Base-by-base conservation (phyloP, 2,329 filamentous ascomycete genomes). In the Clathrospora elynae region DNA sequence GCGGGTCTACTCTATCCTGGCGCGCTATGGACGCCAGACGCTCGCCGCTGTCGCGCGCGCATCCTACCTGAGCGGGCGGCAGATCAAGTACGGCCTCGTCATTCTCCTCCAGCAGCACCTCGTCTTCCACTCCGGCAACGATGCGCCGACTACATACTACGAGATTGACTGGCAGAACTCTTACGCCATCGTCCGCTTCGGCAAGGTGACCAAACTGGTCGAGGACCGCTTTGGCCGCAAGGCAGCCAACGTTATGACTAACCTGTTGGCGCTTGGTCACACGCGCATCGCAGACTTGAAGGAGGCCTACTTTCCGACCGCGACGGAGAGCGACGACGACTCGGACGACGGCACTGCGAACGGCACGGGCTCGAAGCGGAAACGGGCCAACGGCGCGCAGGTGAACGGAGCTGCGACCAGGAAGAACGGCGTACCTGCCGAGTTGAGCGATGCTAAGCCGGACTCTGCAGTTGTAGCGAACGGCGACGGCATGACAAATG, bases 51-150 rank as follows among this genome's bases (percentile, higher is more conserved):
- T 99, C 20, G 79, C 79, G 28, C 83, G 85, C 36, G 79, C 87
- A 64, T 90, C 88, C 13, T 82, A 84, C 35, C 80, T 96, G 35
- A 82, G 81, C 40, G 78, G 81, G n/a, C 82, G 83, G 38, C 86
- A 95, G 64, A 75, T 96, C 53, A 87, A 86, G 60, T 84, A 91
- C 72, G 90, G 87, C 13, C 79, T 99, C 36, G 85, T 84, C 38
- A 86, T 93, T 20, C 84, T 97, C 52, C 81, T 95, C 28, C 92
- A 97, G 67, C 88, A 96, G 66, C 90, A 91, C 63, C 81, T 97
- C 34, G 77, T 95, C 51, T 89, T 84, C 68, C 86, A 91, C 70
- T 80, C 84, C 53, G 82, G 83, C 54, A 53, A 84, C 46, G 81
- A 85, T 42, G 79, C 79, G 29, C 79, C 79, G 31, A 68, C 78